Evolutionary conservation across 2,329 filamentous ascomycete species (phyloP).

Genomic region (Drechslerella coelobrocha): DNA sequence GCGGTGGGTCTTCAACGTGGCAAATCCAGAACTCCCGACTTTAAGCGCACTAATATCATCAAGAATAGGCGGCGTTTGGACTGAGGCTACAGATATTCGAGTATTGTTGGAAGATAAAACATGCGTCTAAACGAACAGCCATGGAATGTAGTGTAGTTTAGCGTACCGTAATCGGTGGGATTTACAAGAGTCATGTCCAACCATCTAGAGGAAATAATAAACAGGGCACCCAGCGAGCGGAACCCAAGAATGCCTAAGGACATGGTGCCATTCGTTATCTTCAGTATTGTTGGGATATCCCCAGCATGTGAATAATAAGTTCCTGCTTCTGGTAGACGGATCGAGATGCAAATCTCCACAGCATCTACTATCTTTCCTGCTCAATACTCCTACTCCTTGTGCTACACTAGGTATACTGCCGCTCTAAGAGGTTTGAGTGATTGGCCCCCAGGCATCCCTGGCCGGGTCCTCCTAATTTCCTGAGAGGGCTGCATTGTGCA

Average conservation of each 20-base stretch:
- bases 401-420: constrained; percentile 1
- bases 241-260: too few relatives aligned
- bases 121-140: too few relatives aligned
- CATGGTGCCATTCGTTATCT: too few relatives aligned
- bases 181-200: too few relatives aligned
- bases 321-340: not conserved
- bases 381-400: not conserved
- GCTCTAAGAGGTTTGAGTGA: constrained; percentile 16
- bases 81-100: too few relatives aligned
- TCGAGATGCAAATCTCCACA: not conserved
- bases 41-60: not conserved
- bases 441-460: constrained; percentile 29
- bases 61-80: too few relatives aligned
- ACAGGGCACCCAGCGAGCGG: too few relatives aligned
- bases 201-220: too few relatives aligned
- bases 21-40: not conserved
- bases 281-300: too few relatives aligned
- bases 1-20: not conserved
- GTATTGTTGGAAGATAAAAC: too few relatives aligned
- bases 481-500: constrained; percentile 34
- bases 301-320: not conserved
- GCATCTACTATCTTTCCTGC: not conserved
- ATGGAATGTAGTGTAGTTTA: too few relatives aligned
- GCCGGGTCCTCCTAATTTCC: constrained; percentile 39
- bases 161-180: too few relatives aligned